A percentile compares a stretch with the other conserved stretches of the same genome.
These are phyloP conservation scores for Aspergillus japonicus DNA, from an alignment of 2,329 filamentous ascomycete species.

Conservation along the genomic window DNA sequence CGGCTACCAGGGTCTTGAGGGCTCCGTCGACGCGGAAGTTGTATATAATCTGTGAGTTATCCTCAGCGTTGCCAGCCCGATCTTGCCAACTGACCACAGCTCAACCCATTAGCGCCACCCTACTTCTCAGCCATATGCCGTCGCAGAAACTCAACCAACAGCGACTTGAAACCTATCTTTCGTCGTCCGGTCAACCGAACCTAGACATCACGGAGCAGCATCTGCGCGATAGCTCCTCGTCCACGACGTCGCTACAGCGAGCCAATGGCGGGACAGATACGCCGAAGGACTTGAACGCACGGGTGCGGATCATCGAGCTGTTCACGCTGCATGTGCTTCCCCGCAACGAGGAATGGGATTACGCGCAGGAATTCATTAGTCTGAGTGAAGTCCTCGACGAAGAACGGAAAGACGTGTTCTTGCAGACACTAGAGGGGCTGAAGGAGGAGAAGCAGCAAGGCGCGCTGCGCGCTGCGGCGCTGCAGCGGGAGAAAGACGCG, in stretches of 20 bases:
- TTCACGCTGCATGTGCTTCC: conserved; percentile 95
- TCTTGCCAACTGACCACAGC: conserved; percentile 5
- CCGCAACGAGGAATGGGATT: conserved; percentile 93
- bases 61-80: conserved; percentile 1
- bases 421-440: conserved; percentile 78
- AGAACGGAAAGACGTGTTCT: conserved; percentile 82
- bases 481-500: conserved; percentile 60
- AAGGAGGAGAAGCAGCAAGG: conserved; percentile 78
- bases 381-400: conserved; percentile 87
- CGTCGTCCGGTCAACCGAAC: conserved; percentile 69
- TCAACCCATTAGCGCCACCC: conserved; percentile 65
- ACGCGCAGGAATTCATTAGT: conserved; percentile 85
- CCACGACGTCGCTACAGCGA: conserved; percentile 34
- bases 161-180: conserved; percentile 83
- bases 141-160: conserved; percentile 82
- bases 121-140: conserved; percentile 85
- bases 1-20: conserved; percentile 85
- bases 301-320: conserved; percentile 89
- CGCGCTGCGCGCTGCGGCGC: conserved; percentile 62
- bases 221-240: conserved; percentile 46
- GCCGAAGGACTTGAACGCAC: conserved; percentile 76
- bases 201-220: conserved; percentile 68
- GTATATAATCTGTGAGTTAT: conserved; percentile 57
- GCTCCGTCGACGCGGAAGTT: conserved; percentile 90
- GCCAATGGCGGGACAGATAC: conserved; percentile 69